Base-by-base conservation (phyloP, 805 yeast genomes). In the Saccharomycopsis guyanensis region DNA sequence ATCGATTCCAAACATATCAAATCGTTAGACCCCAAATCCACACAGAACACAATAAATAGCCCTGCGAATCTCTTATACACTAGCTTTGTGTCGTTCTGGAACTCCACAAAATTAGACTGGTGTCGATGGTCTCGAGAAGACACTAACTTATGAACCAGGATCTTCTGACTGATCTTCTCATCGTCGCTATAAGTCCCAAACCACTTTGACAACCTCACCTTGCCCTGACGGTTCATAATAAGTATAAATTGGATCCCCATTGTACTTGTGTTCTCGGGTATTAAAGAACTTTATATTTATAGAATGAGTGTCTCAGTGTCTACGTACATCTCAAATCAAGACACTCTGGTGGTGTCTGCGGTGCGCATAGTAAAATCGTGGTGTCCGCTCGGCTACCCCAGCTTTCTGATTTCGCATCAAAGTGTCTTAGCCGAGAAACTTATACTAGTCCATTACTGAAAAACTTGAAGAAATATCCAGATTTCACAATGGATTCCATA, bases 21-120 rank as follows among this genome's bases (percentile, higher is more conserved):
- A 58, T 88, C 97, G 57, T 85, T 86, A 59, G 88, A 97, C 8
- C 66, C 64, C n/a, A 73, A 59, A 55, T 86, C 96, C 6, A 89
- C 76, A 43, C 94, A 84, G 50, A 84, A 73, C n/a, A 88, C 78
- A 60, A 93, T 88, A 62, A 80, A 91, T 10, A 91, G 66, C 4
- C 97, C 97, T 2, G 96, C 97, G 59, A 91, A 91, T 48, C 97
- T 67, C 53, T 95, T 70, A 60, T 89, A 89, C 0, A 91, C 88
- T 42, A 93, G 66, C 59, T 84, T 85, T 47, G 71, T 66, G 40
- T 69, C 63, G 48, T 75, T 73, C 15, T 78, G 75, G 53, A 78
- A 77, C 58, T 84, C 89, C 19, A 85, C 86, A 57, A 86, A 85
- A 59, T 86, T 86, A 42, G 86, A 76, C 60, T 86, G 95, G 56